Percentiles rank a stretch among this genome's conserved stretches.
Conservation (phyloP, 306 rosid genomes). For the Clitoria ternatea region DNA sequence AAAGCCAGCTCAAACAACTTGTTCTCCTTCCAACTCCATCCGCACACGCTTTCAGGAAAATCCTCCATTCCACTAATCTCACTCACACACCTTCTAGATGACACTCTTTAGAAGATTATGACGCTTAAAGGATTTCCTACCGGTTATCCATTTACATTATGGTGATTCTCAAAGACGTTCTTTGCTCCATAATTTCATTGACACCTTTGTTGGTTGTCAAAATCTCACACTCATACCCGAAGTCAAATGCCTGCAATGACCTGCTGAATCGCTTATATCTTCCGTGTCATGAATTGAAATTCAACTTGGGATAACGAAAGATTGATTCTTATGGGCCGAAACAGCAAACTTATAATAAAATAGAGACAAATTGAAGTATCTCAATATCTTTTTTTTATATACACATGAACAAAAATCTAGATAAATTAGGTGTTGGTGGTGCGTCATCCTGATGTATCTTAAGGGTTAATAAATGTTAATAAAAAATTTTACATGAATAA, state of each 20-base stretch:
- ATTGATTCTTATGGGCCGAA: slow-evolving; percentile 28
- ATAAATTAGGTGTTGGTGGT: too few relatives aligned
- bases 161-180: not conserved
- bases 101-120: not conserved
- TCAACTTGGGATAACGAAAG: not conserved
- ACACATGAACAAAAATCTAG: too few relatives aligned
- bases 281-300: slow-evolving; percentile 15
- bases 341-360: slow-evolving; percentile 29
- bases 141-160: slow-evolving; percentile 31
- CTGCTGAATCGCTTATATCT: slow-evolving; percentile 8
- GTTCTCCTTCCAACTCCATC: slow-evolving; percentile 89
- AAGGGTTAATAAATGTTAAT: too few relatives aligned
- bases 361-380: slow-evolving; percentile 33
- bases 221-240: not conserved
- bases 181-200: slow-evolving; percentile 2
- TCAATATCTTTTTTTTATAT: too few relatives aligned
- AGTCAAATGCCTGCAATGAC: slow-evolving; percentile 25
- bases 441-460: too few relatives aligned
- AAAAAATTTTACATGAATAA: too few relatives aligned
- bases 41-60: slow-evolving; percentile 33
- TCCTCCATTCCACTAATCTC: slow-evolving; percentile 30
- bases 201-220: not conserved
- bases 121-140: slow-evolving; percentile 8
- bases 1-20: slow-evolving; percentile 75
- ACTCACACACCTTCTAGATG: not conserved